phyloP scores from a whole-genome alignment of 2,329 filamentous ascomycete species.

The Claviceps sorghi region DNA sequence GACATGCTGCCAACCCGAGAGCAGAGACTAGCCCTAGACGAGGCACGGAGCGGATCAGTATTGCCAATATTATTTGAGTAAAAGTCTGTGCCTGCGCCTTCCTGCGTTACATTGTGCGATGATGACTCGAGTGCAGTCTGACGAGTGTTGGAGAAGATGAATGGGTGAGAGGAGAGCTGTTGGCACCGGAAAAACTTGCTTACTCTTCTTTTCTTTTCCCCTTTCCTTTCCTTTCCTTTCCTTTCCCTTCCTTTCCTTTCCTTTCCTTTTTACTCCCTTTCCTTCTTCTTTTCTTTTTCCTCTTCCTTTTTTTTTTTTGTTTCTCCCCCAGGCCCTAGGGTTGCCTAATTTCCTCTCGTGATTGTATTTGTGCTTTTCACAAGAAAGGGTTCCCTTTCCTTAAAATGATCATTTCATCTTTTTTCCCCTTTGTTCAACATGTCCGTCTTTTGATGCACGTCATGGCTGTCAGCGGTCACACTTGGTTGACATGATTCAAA shows the following conservation, averaged over 20 bases:
- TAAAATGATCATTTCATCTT: not conserved
- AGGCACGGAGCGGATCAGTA: constrained; percentile 19
- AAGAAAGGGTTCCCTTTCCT: not conserved
- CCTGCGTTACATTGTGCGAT: not conserved
- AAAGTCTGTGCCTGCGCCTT: not conserved
- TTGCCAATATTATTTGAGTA: constrained; percentile 25
- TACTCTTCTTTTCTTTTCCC: not conserved
- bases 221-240: not conserved
- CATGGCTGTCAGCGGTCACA: constrained; percentile 4
- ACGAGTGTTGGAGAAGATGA: not conserved
- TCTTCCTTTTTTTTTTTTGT: not conserved
- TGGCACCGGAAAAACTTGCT: not conserved
- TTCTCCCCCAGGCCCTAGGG: not conserved
- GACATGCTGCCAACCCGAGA: constrained; percentile 16
- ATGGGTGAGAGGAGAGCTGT: not conserved
- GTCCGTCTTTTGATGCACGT: constrained; percentile 1
- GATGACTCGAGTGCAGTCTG: not conserved
- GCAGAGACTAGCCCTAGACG: constrained; percentile 14
- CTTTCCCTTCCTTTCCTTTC: not conserved
- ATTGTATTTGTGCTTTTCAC: not conserved
- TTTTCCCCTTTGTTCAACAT: not conserved
- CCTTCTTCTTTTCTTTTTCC: not conserved
- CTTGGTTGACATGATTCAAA: constrained; percentile 5
- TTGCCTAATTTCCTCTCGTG: too few relatives aligned
- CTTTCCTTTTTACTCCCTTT: not conserved